Percentiles rank a stretch among this genome's conserved stretches.
Conservation (phyloP, 2,329 filamentous ascomycete genomes). For the Fusarium sacchari region DNA sequence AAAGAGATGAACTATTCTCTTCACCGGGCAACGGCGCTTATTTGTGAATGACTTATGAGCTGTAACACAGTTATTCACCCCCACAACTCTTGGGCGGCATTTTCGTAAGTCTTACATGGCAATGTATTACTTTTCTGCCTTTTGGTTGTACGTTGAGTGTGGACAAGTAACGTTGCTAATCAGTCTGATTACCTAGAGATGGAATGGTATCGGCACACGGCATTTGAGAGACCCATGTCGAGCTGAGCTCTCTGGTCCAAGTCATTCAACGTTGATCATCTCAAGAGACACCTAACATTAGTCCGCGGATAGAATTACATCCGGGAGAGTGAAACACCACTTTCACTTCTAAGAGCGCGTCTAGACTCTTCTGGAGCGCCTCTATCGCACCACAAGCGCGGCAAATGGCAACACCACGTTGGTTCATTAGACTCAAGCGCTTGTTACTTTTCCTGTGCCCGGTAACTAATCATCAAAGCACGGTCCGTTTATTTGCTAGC, state of each 20-base stretch:
- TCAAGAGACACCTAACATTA: background rate
- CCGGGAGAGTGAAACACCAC: conserved; percentile 6
- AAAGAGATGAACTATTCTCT: background rate
- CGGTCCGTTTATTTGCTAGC: background rate
- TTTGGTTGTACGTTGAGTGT: background rate
- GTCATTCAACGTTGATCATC: background rate
- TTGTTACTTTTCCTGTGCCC: background rate
- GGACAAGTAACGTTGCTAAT: background rate
- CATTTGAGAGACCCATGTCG: conserved; percentile 3
- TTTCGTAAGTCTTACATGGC: background rate
- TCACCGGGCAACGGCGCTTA: background rate
- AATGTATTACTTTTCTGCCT: background rate
- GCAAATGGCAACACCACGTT: conserved; percentile 34
- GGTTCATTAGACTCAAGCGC: conserved; percentile 4
- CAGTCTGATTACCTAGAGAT: background rate
- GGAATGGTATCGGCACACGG: background rate
- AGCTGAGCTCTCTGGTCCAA: conserved; percentile 11
- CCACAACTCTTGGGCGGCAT: background rate
- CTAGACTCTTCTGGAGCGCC: conserved; percentile 34
- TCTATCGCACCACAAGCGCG: conserved; percentile 31
- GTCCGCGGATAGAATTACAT: conserved; percentile 10
- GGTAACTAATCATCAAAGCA: background rate
- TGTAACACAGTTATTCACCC: background rate
- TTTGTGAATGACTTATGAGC: background rate
- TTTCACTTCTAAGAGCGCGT: conserved; percentile 17